These are phyloP conservation scores for Sugiyamaella pinicola DNA, from an alignment of 1,139 yeast species.

Conservation along the genomic window DNA sequence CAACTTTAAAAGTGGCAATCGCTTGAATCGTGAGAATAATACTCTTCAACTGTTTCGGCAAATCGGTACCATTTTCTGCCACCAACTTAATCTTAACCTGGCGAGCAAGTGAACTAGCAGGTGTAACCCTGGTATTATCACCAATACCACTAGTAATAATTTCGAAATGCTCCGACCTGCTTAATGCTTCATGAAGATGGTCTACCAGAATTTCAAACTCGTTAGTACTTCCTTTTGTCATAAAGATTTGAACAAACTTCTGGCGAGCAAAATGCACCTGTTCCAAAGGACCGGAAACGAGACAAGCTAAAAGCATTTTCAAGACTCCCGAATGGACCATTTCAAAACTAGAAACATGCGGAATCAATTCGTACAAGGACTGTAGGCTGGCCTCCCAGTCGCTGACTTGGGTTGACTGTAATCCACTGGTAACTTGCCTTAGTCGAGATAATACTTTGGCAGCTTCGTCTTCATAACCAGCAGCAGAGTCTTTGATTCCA, in stretches of 20 bases:
- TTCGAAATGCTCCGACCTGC: conserved; percentile 76
- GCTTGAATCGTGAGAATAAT: conserved; percentile 72
- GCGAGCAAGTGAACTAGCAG: conserved; percentile 63
- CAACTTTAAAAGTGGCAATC: conserved; percentile 77
- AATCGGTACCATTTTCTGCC: conserved; percentile 39
- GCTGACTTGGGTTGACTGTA: conserved; percentile 30
- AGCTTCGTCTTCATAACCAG: conserved; percentile 38
- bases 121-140: conserved; percentile 33
- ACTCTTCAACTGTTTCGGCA: conserved; percentile 31
- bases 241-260: conserved; percentile 55
- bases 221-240: conserved; percentile 14
- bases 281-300: conserved; percentile 6
- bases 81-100: conserved; percentile 64
- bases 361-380: conserved; percentile 19
- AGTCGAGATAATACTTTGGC: conserved; percentile 30
- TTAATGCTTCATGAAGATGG: conserved; percentile 72
- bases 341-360: conserved; percentile 74
- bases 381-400: conserved; percentile 2
- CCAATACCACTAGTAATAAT: conserved; percentile 58
- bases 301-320: conserved; percentile 45
- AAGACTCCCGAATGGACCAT: conserved; percentile 70
- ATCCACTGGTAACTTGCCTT: conserved; percentile 24
- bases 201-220: conserved; percentile 49
- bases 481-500: conserved; percentile 35
- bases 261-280: conserved; percentile 30